Base-by-base conservation (phyloP, 352 stramenopile species). In the Globisporangium orthogonon region DNA sequence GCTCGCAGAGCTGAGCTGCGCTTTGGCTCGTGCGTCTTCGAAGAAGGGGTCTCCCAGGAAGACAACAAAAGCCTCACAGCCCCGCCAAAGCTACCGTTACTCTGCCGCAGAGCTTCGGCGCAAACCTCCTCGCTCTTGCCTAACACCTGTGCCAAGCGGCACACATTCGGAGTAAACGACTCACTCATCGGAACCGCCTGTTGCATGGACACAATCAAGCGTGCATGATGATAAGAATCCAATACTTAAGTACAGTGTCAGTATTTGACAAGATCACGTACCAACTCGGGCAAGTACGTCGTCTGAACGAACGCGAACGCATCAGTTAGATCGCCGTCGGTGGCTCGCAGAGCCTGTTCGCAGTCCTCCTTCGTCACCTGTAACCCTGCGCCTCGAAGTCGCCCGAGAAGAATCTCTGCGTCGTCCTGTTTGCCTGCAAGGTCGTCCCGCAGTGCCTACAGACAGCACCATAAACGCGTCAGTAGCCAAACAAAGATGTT, bases 41-140 rank as follows among this genome's bases (percentile, higher is more conserved):
- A 14, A n/a, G 3, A 33, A 1, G 15, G 11, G 10, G n/a, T 54
- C n/a, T 17, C 35, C 33, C 59, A 43, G 7, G 55, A 40, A 28
- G 82, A 86, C 4, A 92, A 58, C 18, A 92, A 58, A n/a, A 90
- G 62, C 14, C 79, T 63, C 28, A 93, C 62, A 18, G 80, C 80
- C 17, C 62, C 62, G 7, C 73, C 67, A 18, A 86, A 63, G 50
- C 75, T 87, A 40, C 80, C 62, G 23, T 81, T 63, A 13, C 69
- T 80, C 49, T 80, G 69, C 3, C 64, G 70, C 44, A 93, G 62
- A 0, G 78, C 80, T 48, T 89, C 70, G 9, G 71, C 71, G 49
- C 83, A 93, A 5, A 76, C 60, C n/a, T 68, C 43, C 39, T 85
- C 66, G 33, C 70, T 68, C 47, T 73, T 72, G 11, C 71, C 73